Percentiles rank a stretch among this genome's conserved stretches.
phyloP scores from a whole-genome alignment of 2,329 filamentous ascomycete genomes.

The Fusarium sp. region DNA sequence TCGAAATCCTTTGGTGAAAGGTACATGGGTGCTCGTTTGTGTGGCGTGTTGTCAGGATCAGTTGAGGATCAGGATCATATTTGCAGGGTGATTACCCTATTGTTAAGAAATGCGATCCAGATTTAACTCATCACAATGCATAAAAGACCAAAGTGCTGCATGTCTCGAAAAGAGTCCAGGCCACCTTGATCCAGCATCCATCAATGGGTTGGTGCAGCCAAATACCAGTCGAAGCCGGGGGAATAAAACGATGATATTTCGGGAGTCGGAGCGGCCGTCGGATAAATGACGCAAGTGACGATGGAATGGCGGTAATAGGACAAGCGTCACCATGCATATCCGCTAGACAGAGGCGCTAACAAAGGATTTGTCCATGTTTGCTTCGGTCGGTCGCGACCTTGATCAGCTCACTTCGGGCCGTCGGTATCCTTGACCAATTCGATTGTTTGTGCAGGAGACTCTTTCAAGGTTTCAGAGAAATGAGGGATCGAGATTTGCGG shows the following conservation, averaged over 20 bases:
- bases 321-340: constrained; percentile 8
- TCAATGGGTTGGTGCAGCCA: not conserved
- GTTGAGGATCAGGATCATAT: not conserved
- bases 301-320: not conserved
- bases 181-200: not conserved
- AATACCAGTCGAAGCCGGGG: not conserved
- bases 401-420: constrained; percentile 40
- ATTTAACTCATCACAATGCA: no score
- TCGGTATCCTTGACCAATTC: constrained; percentile 36
- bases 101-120: no score
- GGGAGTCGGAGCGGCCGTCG: constrained; percentile 46
- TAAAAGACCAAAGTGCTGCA: no score
- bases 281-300: constrained; percentile 41
- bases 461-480: not conserved
- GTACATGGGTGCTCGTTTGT: no score
- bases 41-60: not conserved
- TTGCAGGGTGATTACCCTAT: not conserved
- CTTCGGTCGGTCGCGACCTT: constrained; percentile 44
- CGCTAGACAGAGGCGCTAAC: not conserved
- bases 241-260: constrained; percentile 43
- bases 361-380: constrained; percentile 12
- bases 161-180: no score
- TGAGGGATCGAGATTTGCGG: not conserved
- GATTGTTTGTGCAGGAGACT: not conserved
- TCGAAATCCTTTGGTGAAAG: no score